Evolutionary conservation across 495 filamentous ascomycete genomes (phyloP).

Genomic region (Xylaria grammica): DNA sequence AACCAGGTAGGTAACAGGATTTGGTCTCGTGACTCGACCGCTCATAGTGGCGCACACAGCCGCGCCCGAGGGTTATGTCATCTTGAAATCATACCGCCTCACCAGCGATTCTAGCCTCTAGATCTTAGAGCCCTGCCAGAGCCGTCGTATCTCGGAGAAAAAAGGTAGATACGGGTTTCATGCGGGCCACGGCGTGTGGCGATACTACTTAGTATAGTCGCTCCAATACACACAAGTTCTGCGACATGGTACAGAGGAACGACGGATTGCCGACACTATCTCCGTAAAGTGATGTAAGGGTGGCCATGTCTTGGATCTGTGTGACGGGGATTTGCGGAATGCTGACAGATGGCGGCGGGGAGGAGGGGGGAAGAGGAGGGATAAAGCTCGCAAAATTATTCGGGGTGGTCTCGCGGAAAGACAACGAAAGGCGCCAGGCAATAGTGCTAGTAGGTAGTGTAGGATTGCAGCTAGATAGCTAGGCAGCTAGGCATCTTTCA

Average conservation of each 20-base stretch:
- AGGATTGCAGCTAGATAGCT: not conserved
- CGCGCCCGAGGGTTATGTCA: slow-evolving; percentile 6
- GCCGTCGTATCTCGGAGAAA: slow-evolving; percentile 2
- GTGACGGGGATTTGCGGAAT: not conserved
- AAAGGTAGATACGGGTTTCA: slow-evolving; percentile 5
- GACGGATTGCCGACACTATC: slow-evolving; percentile 9
- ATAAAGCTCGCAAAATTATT: not conserved
- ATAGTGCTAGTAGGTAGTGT: too few relatives aligned
- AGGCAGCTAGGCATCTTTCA: slow-evolving; percentile 5
- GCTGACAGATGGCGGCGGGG: not conserved
- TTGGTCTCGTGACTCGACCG: slow-evolving; percentile 1
- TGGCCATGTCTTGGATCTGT: not conserved
- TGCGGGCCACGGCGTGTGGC: slow-evolving; percentile 4
- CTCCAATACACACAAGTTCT: slow-evolving; percentile 6
- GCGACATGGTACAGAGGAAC: slow-evolving; percentile 1
- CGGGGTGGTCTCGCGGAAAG: slow-evolving; percentile 6
- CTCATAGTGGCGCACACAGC: not conserved
- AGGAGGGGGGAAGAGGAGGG: not conserved
- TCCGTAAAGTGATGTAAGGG: not conserved
- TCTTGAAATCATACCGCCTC: slow-evolving; percentile 8
- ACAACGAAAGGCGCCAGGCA: not conserved
- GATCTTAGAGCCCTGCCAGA: not conserved
- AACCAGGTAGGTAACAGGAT: not conserved
- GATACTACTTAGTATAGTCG: not conserved
- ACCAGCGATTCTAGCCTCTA: not conserved